These are phyloP conservation scores for Chaetomium fimeti DNA, from an alignment of 495 filamentous ascomycete species.

Conservation along the genomic window DNA sequence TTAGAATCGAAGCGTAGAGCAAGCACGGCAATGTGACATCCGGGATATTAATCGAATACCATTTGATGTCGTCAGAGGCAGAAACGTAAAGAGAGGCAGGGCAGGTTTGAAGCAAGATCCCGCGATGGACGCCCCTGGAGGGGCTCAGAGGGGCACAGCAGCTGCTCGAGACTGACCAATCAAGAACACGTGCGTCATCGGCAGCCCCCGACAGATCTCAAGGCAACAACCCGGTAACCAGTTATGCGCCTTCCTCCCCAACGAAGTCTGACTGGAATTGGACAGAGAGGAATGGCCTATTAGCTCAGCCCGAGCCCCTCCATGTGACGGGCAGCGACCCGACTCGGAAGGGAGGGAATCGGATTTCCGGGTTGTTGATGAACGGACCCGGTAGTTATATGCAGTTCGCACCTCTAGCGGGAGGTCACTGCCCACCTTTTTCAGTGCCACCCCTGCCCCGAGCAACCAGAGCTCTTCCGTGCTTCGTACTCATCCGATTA, in stretches of 20 bases:
- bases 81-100: not conserved
- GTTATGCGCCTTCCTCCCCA: too few relatives aligned
- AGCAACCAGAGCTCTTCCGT: too few relatives aligned
- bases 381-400: too few relatives aligned
- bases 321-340: too few relatives aligned
- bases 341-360: too few relatives aligned
- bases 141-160: constrained; percentile 7
- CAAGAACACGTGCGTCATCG: constrained; percentile 2
- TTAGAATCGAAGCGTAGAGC: not conserved
- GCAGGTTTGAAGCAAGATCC: not conserved
- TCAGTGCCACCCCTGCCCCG: too few relatives aligned
- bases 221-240: not conserved
- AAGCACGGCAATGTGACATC: not conserved
- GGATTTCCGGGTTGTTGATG: too few relatives aligned
- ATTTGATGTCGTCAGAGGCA: not conserved
- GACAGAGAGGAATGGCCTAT: too few relatives aligned
- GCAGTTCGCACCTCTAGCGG: too few relatives aligned
- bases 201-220: not conserved
- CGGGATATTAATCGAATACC: not conserved
- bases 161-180: constrained; percentile 1
- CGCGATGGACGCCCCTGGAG: not conserved
- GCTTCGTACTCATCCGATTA: not conserved
- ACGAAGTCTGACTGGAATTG: too few relatives aligned
- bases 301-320: too few relatives aligned
- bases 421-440: too few relatives aligned